A percentile compares a stretch with the other conserved stretches of the same genome.
Conservation (phyloP, 768 basidiomycete species). For the Solioccasus polychromus region DNA sequence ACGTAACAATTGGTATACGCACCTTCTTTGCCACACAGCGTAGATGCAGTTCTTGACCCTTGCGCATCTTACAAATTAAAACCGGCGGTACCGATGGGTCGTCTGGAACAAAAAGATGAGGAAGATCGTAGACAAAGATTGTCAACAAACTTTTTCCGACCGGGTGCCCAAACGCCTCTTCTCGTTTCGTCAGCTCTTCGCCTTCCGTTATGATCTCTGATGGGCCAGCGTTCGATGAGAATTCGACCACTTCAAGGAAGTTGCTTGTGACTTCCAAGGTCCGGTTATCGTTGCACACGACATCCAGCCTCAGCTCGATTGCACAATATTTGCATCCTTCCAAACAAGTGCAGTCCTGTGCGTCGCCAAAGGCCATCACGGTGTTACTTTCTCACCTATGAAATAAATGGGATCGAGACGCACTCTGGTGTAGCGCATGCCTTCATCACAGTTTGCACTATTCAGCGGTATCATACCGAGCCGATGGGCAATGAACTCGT, state of each 20-base stretch:
- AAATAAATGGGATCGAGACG: slow-evolving; percentile 23
- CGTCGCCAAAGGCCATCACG: slow-evolving; percentile 3
- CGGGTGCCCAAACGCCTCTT: slow-evolving; percentile 73
- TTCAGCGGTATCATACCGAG: slow-evolving; percentile 91
- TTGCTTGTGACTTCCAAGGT: slow-evolving; percentile 88
- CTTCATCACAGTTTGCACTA: slow-evolving; percentile 86
- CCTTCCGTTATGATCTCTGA: slow-evolving; percentile 38
- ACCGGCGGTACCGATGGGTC: slow-evolving; percentile 65
- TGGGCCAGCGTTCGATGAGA: slow-evolving; percentile 38
- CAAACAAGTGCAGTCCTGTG: slow-evolving; percentile 88
- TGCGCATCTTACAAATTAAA: slow-evolving; percentile 87
- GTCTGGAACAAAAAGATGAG: slow-evolving; percentile 37
- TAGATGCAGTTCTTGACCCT: slow-evolving; percentile 87
- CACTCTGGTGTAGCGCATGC: slow-evolving; percentile 76
- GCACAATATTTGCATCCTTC: slow-evolving; percentile 85
- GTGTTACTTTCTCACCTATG: background rate
- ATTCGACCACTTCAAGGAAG: slow-evolving; percentile 65
- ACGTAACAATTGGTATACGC: slow-evolving; percentile 11
- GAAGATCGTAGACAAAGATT: background rate
- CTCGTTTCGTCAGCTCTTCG: slow-evolving; percentile 73
- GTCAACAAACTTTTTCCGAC: slow-evolving; percentile 71
- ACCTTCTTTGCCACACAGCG: slow-evolving; percentile 93
- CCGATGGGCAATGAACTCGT: slow-evolving; percentile 96
- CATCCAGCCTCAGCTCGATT: slow-evolving; percentile 75
- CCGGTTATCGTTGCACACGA: slow-evolving; percentile 65